These are phyloP conservation scores for Fomitopsis schrenkii DNA, from an alignment of 1,284 basidiomycete genomes.

Conservation along the genomic window DNA sequence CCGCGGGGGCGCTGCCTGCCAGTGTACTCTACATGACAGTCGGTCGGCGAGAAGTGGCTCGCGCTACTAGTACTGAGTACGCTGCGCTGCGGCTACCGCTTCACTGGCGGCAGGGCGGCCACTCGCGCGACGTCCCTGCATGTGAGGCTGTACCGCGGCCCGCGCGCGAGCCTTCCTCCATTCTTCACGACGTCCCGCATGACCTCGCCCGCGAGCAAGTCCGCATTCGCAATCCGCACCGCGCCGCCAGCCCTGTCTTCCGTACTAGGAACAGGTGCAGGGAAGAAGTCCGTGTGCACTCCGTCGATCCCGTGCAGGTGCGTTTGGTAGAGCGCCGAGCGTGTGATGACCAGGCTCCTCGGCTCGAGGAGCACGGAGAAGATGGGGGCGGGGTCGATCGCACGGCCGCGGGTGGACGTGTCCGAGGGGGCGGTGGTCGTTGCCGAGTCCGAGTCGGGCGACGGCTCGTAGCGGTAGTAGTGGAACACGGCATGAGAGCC, in stretches of 20 bases:
- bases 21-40: background rate
- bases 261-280: background rate
- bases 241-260: slow-evolving; percentile 10
- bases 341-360: slow-evolving; percentile 79
- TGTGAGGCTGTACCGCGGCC: slow-evolving; percentile 77
- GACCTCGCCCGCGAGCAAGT: slow-evolving; percentile 38
- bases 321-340: slow-evolving; percentile 58
- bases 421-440: background rate
- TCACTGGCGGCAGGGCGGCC: slow-evolving; percentile 19
- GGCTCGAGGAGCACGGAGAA: slow-evolving; percentile 78
- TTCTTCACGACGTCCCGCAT: slow-evolving; percentile 35
- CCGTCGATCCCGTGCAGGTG: slow-evolving; percentile 76
- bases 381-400: slow-evolving; percentile 62
- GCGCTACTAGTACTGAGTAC: no score
- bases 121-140: slow-evolving; percentile 81
- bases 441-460: slow-evolving; percentile 6
- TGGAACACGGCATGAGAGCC: slow-evolving; percentile 84
- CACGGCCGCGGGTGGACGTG: slow-evolving; percentile 33
- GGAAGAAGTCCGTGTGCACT: slow-evolving; percentile 43
- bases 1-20: no score
- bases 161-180: slow-evolving; percentile 52
- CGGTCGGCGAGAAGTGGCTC: background rate
- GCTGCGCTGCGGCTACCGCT: background rate
- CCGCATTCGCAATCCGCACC: slow-evolving; percentile 51
- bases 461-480: slow-evolving; percentile 67